Conservation (phyloP, 164 flowering plant species). For the Stephania yunnanensis region DNA sequence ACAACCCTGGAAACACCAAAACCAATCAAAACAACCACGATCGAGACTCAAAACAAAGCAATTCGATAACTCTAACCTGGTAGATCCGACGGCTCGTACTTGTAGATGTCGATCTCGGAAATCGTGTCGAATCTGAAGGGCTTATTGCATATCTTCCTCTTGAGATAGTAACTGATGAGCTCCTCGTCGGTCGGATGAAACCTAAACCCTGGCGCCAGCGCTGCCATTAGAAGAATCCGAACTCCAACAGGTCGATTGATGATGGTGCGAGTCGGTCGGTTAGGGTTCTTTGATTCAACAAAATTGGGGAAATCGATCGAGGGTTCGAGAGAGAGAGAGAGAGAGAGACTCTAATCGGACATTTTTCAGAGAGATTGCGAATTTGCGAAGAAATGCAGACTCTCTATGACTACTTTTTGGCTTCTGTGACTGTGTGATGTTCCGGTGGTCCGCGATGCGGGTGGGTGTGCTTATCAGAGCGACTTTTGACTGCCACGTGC, state of each 20-base stretch:
- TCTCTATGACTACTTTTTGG: no score
- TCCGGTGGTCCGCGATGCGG: no score
- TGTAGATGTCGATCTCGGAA: constrained; percentile 60
- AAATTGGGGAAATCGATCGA: background rate
- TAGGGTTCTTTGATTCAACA: background rate
- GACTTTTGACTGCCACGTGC: no score
- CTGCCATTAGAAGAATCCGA: constrained; percentile 5
- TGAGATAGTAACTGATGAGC: constrained; percentile 27
- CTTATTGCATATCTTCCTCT: constrained; percentile 36
- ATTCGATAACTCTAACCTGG: constrained; percentile 29
- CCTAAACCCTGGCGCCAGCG: constrained; percentile 63
- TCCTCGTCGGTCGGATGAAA: constrained; percentile 43
- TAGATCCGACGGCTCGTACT: constrained; percentile 68
- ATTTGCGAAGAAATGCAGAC: no score
- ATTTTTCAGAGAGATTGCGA: background rate
- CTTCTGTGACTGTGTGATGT: no score
- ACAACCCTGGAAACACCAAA: constrained; percentile 29
- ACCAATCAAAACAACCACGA: background rate
- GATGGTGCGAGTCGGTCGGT: no score
- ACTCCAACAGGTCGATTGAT: background rate
- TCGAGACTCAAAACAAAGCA: background rate
- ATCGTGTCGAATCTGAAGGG: constrained; percentile 50
- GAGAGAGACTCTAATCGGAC: background rate
- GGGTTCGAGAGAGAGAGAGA: background rate
- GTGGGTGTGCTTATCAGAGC: no score